These are phyloP conservation scores for Aphanomyces invadans DNA, from an alignment of 352 stramenopile genomes.

Conservation along the genomic window DNA sequence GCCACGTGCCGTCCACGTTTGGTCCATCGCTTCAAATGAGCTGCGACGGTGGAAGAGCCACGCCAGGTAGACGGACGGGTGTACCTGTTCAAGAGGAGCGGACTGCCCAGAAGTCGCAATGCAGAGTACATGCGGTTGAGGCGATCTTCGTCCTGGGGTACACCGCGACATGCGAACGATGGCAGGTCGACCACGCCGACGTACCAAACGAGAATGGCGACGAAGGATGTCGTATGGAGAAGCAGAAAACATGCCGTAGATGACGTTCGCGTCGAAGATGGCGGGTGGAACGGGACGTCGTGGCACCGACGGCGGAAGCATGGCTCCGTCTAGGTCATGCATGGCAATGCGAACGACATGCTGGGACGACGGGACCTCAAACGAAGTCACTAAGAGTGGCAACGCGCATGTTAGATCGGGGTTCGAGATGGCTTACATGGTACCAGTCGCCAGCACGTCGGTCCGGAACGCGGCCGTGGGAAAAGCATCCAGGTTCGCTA, in stretches of 20 bases:
- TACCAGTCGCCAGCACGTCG: neutral
- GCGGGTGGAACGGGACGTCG: neutral
- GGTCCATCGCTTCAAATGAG: neutral
- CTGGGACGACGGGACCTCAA: neutral
- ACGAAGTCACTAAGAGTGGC: neutral
- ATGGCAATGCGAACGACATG: neutral
- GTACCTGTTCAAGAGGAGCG: no score
- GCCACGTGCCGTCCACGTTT: neutral
- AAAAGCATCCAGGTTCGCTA: neutral
- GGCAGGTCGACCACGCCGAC: no score
- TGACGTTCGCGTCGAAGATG: neutral
- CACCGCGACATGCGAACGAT: no score
- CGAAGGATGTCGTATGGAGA: neutral
- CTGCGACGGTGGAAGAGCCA: neutral
- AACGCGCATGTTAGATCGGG: no score
- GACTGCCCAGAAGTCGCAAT: neutral
- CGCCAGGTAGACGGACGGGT: no score
- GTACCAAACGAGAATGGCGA: no score
- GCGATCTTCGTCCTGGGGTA: neutral
- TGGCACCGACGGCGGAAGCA: neutral
- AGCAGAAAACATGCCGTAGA: neutral
- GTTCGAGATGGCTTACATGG: no score
- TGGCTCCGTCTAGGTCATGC: neutral
- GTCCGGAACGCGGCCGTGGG: neutral
- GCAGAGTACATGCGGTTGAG: neutral